Evolutionary conservation across 768 basidiomycete genomes (phyloP).

Genomic region (Cystobasidium tubakii): DNA sequence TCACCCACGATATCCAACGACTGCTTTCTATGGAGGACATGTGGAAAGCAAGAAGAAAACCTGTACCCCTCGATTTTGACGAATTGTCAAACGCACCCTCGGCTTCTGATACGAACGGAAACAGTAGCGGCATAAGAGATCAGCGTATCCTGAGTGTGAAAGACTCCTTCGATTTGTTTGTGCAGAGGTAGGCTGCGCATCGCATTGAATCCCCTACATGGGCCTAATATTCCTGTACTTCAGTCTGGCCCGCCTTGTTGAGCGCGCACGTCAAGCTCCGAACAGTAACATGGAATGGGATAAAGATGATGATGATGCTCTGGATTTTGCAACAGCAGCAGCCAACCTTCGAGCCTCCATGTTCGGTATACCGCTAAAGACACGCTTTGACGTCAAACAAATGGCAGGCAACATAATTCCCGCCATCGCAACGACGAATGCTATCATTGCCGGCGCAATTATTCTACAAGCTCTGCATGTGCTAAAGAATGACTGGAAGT

Average conservation of each 20-base stretch:
- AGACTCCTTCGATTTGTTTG: constrained; percentile 76
- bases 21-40: constrained; percentile 90
- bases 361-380: constrained; percentile 81
- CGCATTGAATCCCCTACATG: too few species aligned
- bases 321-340: constrained; percentile 92
- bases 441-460: constrained; percentile 88
- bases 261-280: constrained; percentile 57
- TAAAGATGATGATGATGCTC: constrained; percentile 94
- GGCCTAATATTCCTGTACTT: too few species aligned
- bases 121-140: constrained; percentile 63
- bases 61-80: constrained; percentile 76
- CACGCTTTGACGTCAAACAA: constrained; percentile 96
- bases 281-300: constrained; percentile 60
- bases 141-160: constrained; percentile 68
- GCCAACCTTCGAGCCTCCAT: constrained; percentile 86
- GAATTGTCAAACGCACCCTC: constrained; percentile 58
- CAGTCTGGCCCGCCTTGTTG: constrained; percentile 74
- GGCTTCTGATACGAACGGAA: constrained; percentile 41
- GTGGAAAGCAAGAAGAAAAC: constrained; percentile 88
- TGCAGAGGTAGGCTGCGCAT: constrained; percentile 67
- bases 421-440: constrained; percentile 97
- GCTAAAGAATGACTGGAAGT: constrained; percentile 59
- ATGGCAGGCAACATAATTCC: constrained; percentile 99
- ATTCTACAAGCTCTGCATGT: constrained; percentile 86
- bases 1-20: constrained; percentile 76